Conservation (phyloP, 1,284 basidiomycete genomes). For the Cerrena zonata region DNA sequence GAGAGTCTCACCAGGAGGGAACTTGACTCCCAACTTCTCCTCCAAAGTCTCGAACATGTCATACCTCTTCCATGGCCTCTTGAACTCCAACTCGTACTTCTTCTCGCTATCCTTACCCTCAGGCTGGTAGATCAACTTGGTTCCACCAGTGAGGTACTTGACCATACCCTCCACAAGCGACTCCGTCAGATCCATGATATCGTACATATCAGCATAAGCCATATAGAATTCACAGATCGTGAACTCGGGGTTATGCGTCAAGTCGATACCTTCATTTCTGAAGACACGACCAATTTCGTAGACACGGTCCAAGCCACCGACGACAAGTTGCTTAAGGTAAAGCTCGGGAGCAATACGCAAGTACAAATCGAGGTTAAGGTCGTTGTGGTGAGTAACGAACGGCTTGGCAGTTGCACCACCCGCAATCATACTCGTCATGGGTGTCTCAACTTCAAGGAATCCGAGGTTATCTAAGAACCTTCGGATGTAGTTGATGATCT, state of each 20-base stretch:
- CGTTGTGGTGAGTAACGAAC: conserved; percentile 98
- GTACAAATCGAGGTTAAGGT: conserved; percentile 95
- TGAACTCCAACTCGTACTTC: conserved; percentile 82
- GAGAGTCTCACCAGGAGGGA: conserved; percentile 88
- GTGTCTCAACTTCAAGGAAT: conserved; percentile 98
- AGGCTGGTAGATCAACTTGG: conserved; percentile 85
- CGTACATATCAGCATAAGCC: conserved; percentile 99
- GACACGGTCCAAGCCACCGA: conserved; percentile 94
- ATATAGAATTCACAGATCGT: conserved; percentile 99
- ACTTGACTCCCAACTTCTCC: conserved; percentile 87
- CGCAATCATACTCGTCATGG: conserved; percentile 95
- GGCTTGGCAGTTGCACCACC: conserved; percentile 98
- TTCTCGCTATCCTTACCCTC: conserved; percentile 79
- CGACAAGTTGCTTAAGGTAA: conserved; percentile 96
- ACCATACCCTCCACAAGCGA: conserved; percentile 87
- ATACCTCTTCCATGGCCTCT: conserved; percentile 96
- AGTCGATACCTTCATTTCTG: conserved; percentile 97
- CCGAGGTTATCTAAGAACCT: conserved; percentile 88
- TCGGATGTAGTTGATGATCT: conserved; percentile 86
- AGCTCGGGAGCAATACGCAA: conserved; percentile 97
- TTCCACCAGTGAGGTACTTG: conserved; percentile 81
- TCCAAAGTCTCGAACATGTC: conserved; percentile 98
- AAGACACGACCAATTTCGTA: conserved; percentile 99
- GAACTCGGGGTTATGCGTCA: conserved; percentile 97
- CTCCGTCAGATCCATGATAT: conserved; percentile 97